phyloP scores from a whole-genome alignment of 2,329 filamentous ascomycete genomes.

The Mycocentrospora acerina region DNA sequence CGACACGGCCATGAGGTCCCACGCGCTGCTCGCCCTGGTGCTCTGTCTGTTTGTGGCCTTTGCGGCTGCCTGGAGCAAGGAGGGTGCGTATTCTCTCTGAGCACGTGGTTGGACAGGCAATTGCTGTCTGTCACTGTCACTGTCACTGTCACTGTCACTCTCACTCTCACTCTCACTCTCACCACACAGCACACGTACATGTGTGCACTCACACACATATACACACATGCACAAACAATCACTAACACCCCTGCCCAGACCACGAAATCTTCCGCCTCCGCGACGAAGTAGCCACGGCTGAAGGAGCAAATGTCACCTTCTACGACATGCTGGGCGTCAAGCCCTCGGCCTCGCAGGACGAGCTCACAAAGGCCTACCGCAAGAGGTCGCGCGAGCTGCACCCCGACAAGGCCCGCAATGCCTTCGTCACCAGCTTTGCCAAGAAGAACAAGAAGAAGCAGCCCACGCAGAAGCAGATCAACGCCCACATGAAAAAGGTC shows the following conservation, averaged over 20 bases:
- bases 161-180: too few species aligned
- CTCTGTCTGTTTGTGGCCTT: conserved; percentile 68
- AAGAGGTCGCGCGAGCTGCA: conserved; percentile 82
- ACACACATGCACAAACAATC: neutral
- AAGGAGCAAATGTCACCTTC: conserved; percentile 81
- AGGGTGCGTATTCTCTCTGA: conserved; percentile 59
- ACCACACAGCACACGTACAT: too few species aligned
- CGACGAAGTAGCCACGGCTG: conserved; percentile 76
- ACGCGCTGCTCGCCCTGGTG: conserved; percentile 64
- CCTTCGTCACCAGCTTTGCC: conserved; percentile 69
- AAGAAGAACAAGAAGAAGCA: conserved; percentile 63
- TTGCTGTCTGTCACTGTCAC: too few species aligned
- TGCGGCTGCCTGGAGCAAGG: conserved; percentile 81
- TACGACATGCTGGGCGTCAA: conserved; percentile 87
- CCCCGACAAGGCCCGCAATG: conserved; percentile 92
- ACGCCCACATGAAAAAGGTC: conserved; percentile 76
- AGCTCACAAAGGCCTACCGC: conserved; percentile 92
- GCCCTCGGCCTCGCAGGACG: conserved; percentile 73
- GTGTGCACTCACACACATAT: too few species aligned
- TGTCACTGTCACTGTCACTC: too few species aligned
- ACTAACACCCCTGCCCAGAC: conserved; percentile 56
- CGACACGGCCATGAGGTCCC: conserved; percentile 66
- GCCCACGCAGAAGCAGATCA: conserved; percentile 73
- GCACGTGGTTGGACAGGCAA: too few species aligned
- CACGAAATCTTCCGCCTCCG: conserved; percentile 96